phyloP scores from a whole-genome alignment of 176 grass and related monocot species.

The Carex kokanica region DNA sequence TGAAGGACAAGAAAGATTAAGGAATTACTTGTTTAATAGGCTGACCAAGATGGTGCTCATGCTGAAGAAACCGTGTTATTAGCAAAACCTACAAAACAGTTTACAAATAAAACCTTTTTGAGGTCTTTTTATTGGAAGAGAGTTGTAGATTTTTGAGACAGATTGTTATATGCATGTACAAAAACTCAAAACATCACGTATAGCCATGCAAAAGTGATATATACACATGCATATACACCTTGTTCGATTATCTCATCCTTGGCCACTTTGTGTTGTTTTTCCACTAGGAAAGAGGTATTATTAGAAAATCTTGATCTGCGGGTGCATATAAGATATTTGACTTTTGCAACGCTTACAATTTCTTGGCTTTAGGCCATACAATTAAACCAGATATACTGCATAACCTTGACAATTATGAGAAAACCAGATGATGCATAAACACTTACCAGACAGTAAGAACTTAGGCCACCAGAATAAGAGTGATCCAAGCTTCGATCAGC shows the following conservation, averaged over 20 bases:
- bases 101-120: constrained; percentile 9
- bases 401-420: constrained; percentile 9
- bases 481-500: constrained; percentile 92
- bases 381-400: not conserved
- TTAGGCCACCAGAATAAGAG: constrained; percentile 93
- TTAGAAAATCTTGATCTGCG: not conserved
- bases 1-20: constrained; percentile 2
- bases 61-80: constrained; percentile 95
- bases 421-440: not conserved
- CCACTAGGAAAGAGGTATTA: not conserved
- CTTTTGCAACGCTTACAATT: not conserved
- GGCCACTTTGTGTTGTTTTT: not conserved
- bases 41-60: constrained; percentile 89
- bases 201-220: constrained; percentile 5
- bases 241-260: not conserved
- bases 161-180: not conserved
- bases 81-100: constrained; percentile 67
- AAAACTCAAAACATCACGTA: constrained; percentile 3
- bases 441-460: constrained; percentile 95
- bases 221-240: constrained; percentile 2
- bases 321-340: not conserved
- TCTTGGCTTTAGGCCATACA: not conserved
- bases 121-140: not conserved
- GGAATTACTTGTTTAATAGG: constrained; percentile 77
- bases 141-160: not conserved